Evolutionary conservation across 805 yeast genomes (phyloP), one percentile per base, ranked within the genome.

Genomic region (Teunomyces kruisii): DNA sequence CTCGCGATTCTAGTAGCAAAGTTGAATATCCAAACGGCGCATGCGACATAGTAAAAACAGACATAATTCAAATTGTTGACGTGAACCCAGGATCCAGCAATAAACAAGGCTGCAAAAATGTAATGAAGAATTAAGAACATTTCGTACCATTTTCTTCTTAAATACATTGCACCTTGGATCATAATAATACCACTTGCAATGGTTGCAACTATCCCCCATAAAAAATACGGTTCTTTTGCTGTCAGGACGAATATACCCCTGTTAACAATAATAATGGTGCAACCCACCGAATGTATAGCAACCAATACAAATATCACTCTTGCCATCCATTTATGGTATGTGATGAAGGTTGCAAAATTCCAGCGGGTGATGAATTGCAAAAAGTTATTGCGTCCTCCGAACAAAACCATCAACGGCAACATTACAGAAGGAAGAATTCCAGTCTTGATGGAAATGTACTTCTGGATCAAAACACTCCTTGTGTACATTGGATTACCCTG

Each of bases 121-220:
- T 84, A 77, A 56, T 87, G 95, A 10, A 72, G 40, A n/a, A 74
- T 54, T 29, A 83, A 58, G 63, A 87, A 83, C 6, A 71, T 45
- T 51, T 79, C 84, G 53, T 79, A 79, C 59, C 70, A 72, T 28
- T 59, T 59, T 43, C 76, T 64, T 45, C 84, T 65, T 40, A 79
- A 60, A 31, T 65, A 64, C 49, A 74, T 64, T 22, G 77, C 53
- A 0, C 78, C 76, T 45, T 77, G 82, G 14, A 77, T 45, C 41
- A 77, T 50, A n/a, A 78, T 66, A 3, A 63, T 43, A 3, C 70
- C 51, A 1, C 79, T 79, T 8, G 74, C 63, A 31, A 39, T 22
- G 2, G 59, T 54, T 3, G 66, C 72, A 9, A 58, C 35, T 3
- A 46, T 39, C 6, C 75, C 75, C 54, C 55, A 62, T 13, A 52